Percentiles rank a stretch among this genome's conserved stretches.
Evolutionary conservation across 2,329 filamentous ascomycete species (phyloP).

Genomic region (Talaromyces atroroseus): DNA sequence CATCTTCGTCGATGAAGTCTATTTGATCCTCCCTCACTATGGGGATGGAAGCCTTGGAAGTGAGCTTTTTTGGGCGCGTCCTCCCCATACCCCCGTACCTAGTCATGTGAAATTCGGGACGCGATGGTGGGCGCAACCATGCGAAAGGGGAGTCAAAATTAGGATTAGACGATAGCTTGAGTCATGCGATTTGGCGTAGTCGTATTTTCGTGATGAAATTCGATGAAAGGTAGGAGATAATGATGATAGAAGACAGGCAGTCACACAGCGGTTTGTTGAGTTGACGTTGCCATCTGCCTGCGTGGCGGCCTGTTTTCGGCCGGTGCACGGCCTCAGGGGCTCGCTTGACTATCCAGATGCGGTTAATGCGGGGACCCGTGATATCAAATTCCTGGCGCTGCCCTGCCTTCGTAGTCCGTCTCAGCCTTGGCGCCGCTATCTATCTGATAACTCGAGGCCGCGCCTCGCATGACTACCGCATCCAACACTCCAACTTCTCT

Average conservation of each 20-base stretch:
- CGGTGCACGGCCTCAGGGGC: constrained; percentile 39
- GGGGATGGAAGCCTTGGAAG: constrained; percentile 78
- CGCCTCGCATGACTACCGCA: neutral
- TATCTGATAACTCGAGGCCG: neutral
- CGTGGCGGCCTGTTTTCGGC: constrained; percentile 37
- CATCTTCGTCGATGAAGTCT: constrained; percentile 80
- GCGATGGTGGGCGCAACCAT: constrained; percentile 34
- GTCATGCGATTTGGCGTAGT: constrained; percentile 49
- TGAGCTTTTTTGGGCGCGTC: constrained; percentile 65
- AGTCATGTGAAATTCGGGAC: constrained; percentile 40
- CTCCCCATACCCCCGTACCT: constrained; percentile 43
- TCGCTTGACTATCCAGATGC: constrained; percentile 34
- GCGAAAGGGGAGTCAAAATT: constrained; percentile 56
- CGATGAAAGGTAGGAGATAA: constrained; percentile 43
- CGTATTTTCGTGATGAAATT: constrained; percentile 54
- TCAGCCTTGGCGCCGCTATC: constrained; percentile 12
- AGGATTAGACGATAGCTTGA: constrained; percentile 57
- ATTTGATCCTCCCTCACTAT: constrained; percentile 88
- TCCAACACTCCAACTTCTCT: neutral
- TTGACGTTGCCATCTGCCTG: constrained; percentile 42
- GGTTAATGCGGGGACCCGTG: constrained; percentile 40
- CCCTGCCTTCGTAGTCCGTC: neutral
- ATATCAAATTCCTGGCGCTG: constrained; percentile 34
- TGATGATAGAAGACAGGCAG: constrained; percentile 27
- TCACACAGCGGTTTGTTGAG: constrained; percentile 34